Conservation (phyloP, 441 rosid species). For the Eutrema salsugineum region DNA sequence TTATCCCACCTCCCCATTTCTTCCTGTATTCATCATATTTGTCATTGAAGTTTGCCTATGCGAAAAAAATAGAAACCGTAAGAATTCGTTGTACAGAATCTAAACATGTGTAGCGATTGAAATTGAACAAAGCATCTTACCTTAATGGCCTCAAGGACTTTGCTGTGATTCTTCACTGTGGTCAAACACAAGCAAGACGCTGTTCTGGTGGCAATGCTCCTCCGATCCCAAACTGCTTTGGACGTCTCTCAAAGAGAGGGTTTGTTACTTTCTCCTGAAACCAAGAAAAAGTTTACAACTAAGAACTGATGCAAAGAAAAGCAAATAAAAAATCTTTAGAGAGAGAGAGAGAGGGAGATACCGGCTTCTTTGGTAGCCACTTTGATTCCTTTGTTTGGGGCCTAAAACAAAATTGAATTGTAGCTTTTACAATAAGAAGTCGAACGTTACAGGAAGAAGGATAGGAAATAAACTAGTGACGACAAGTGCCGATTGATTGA, state of each 20-base stretch:
- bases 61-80: background rate
- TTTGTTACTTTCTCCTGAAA: slow-evolving; percentile 6
- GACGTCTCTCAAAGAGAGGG: slow-evolving; percentile 3
- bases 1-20: slow-evolving; percentile 84
- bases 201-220: slow-evolving; percentile 28
- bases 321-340: background rate
- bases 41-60: slow-evolving; percentile 15
- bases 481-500: background rate
- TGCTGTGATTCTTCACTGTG: slow-evolving; percentile 42
- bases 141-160: slow-evolving; percentile 74
- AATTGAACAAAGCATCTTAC: slow-evolving; percentile 18
- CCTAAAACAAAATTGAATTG: slow-evolving; percentile 3
- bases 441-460: background rate
- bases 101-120: background rate
- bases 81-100: background rate
- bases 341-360: background rate
- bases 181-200: slow-evolving; percentile 60
- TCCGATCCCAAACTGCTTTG: slow-evolving; percentile 12
- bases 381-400: slow-evolving; percentile 41
- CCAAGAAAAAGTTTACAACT: background rate
- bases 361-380: slow-evolving; percentile 38
- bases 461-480: background rate
- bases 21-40: slow-evolving; percentile 69
- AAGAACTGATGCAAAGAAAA: background rate
- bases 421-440: background rate